Percentiles rank a stretch among this genome's conserved stretches.
Conservation (phyloP, 176 grass and related monocot genomes). For the Melocanna baccifera region DNA sequence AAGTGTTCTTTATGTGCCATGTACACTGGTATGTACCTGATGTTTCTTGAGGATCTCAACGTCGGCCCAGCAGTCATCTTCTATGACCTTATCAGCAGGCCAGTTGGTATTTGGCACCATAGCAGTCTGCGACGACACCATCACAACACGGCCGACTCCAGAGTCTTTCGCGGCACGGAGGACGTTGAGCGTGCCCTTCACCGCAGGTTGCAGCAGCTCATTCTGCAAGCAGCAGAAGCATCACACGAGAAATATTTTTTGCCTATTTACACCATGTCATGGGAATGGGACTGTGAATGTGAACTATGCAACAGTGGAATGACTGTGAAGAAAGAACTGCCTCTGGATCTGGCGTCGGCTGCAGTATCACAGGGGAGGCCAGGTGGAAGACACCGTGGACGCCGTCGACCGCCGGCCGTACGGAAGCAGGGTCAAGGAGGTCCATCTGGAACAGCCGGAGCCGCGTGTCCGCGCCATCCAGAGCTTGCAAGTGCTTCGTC, state of each 20-base stretch:
- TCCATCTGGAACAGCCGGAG: slow-evolving; percentile 65
- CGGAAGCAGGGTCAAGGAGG: slow-evolving; percentile 39
- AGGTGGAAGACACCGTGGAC: slow-evolving; percentile 60
- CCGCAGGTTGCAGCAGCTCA: slow-evolving; percentile 45
- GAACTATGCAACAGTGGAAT: not conserved
- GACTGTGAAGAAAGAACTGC: slow-evolving; percentile 20
- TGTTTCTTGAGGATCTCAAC: slow-evolving; percentile 47
- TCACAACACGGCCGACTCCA: slow-evolving; percentile 35
- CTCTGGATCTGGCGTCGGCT: slow-evolving; percentile 38
- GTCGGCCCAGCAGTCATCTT: slow-evolving; percentile 58
- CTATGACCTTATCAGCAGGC: slow-evolving; percentile 42
- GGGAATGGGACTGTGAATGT: not conserved
- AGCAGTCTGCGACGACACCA: slow-evolving; percentile 47
- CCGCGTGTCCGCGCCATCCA: slow-evolving; percentile 37
- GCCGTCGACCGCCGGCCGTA: slow-evolving; percentile 42
- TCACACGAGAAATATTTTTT: not conserved
- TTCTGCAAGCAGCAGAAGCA: slow-evolving; percentile 26
- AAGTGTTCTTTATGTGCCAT: not conserved
- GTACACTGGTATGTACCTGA: slow-evolving; percentile 5
- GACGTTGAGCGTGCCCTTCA: slow-evolving; percentile 59
- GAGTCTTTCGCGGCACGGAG: slow-evolving; percentile 42
- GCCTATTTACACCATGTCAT: not conserved
- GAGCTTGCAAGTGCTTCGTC: slow-evolving; percentile 53
- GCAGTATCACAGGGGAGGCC: slow-evolving; percentile 37
- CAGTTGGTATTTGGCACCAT: slow-evolving; percentile 44